phyloP scores from a whole-genome alignment of 2,329 filamentous ascomycete species.

The Xylaria sp. region DNA sequence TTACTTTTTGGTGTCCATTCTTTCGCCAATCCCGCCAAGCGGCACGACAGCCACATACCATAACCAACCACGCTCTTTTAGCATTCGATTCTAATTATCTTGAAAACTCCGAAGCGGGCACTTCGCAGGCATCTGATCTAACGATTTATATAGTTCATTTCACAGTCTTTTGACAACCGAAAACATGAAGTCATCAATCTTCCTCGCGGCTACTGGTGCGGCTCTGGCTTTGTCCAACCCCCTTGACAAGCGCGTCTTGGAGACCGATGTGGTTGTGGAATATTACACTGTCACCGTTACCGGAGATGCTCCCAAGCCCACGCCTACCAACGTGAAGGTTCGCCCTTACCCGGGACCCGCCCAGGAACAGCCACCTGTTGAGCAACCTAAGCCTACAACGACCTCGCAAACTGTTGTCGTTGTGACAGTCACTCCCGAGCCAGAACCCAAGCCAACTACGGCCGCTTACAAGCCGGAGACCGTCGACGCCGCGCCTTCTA shows the following conservation, averaged over 20 bases:
- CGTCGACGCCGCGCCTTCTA: constrained; percentile 9
- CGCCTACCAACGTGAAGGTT: constrained; percentile 30
- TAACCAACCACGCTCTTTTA: constrained; percentile 31
- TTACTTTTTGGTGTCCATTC: not conserved
- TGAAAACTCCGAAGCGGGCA: constrained; percentile 3
- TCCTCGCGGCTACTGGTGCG: constrained; percentile 50
- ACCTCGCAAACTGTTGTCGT: constrained; percentile 29
- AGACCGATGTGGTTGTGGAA: constrained; percentile 49
- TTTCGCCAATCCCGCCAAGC: not conserved
- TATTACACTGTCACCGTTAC: constrained; percentile 52
- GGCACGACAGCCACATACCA: constrained; percentile 16
- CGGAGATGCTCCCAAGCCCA: constrained; percentile 36
- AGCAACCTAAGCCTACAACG: constrained; percentile 21
- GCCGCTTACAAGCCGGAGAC: not conserved
- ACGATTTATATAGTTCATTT: constrained; percentile 30
- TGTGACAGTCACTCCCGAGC: constrained; percentile 40
- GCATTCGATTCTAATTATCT: constrained; percentile 22
- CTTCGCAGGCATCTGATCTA: constrained; percentile 12
- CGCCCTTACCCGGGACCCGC: constrained; percentile 25
- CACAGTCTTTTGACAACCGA: constrained; percentile 25
- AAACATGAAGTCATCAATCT: constrained; percentile 54
- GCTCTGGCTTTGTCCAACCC: constrained; percentile 50
- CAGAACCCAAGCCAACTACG: constrained; percentile 14
- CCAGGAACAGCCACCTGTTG: constrained; percentile 32
- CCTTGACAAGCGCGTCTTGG: constrained; percentile 47